phyloP scores from a whole-genome alignment of 805 yeast genomes.

The Teunomyces pallodes region DNA sequence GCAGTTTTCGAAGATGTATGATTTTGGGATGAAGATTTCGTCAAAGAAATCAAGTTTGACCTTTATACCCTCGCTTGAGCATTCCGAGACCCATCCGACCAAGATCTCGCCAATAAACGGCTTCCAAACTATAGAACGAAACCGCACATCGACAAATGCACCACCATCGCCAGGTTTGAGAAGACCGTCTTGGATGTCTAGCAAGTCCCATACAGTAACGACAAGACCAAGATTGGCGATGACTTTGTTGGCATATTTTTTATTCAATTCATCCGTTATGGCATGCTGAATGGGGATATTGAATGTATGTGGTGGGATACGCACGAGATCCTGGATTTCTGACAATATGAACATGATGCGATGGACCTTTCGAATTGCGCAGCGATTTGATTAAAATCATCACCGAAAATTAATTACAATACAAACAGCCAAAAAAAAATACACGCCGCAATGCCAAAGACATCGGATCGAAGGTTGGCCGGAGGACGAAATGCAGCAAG shows the following conservation, averaged over 20 bases:
- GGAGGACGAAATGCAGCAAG: constrained; percentile 49
- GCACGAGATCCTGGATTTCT: constrained; percentile 75
- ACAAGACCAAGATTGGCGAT: constrained; percentile 83
- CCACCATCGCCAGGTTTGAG: constrained; percentile 95
- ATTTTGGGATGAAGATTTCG: constrained; percentile 85
- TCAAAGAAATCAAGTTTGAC: constrained; percentile 85
- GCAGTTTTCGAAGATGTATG: constrained; percentile 76
- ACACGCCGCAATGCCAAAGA: constrained; percentile 18
- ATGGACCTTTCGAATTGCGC: neutral
- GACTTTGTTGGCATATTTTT: constrained; percentile 82
- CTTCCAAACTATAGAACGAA: constrained; percentile 79
- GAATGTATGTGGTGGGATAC: constrained; percentile 85
- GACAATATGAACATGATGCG: constrained; percentile 77
- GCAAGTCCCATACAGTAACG: constrained; percentile 78
- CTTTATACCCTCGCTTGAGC: constrained; percentile 84
- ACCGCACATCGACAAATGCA: constrained; percentile 68
- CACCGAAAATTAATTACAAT: neutral
- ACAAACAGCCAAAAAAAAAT: neutral
- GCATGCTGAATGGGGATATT: constrained; percentile 69
- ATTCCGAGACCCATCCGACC: constrained; percentile 89
- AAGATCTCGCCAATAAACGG: constrained; percentile 94
- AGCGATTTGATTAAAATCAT: neutral
- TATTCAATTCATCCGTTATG: constrained; percentile 74
- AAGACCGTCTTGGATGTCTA: constrained; percentile 82
- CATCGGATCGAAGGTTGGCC: constrained; percentile 57